Conservation (phyloP, 2,329 filamentous ascomycete species). For the Aureobasidium zeae region DNA sequence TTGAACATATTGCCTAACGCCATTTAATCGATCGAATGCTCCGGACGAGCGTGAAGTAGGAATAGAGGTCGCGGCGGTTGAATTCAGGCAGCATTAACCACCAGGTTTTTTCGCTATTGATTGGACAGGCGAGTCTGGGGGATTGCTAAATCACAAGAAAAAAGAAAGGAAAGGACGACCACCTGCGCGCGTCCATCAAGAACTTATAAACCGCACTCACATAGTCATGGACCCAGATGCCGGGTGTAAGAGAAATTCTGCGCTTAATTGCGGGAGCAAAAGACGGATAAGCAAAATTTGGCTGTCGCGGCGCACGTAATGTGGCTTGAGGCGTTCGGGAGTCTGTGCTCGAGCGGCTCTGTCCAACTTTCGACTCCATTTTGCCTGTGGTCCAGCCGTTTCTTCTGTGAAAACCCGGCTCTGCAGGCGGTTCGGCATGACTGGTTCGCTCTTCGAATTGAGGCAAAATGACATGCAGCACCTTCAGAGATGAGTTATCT, state of each 20-base stretch:
- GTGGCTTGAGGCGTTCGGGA: background rate
- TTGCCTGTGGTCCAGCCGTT: background rate
- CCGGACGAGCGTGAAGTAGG: slow-evolving; percentile 32
- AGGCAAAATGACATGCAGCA: no score
- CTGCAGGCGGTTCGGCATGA: no score
- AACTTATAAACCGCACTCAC: slow-evolving; percentile 7
- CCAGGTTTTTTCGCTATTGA: background rate
- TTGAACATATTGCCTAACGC: slow-evolving; percentile 33
- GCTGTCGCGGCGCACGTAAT: background rate
- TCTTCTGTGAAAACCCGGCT: background rate
- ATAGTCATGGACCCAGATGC: background rate
- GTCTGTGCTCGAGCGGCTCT: no score
- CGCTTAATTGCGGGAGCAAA: no score
- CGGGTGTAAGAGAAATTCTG: no score
- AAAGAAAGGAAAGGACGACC: background rate
- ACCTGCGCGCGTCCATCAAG: background rate
- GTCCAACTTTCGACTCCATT: slow-evolving; percentile 7
- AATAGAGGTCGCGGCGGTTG: slow-evolving; percentile 28
- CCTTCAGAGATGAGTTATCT: no score
- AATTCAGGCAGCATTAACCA: slow-evolving; percentile 33
- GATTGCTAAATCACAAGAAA: no score
- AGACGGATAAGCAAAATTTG: background rate
- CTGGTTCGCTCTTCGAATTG: no score
- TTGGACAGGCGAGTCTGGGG: slow-evolving; percentile 10
- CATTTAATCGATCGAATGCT: slow-evolving; percentile 44